These are phyloP conservation scores for Anthracocystis panici-leucophaei DNA, from an alignment of 1,284 basidiomycete genomes.

Conservation along the genomic window DNA sequence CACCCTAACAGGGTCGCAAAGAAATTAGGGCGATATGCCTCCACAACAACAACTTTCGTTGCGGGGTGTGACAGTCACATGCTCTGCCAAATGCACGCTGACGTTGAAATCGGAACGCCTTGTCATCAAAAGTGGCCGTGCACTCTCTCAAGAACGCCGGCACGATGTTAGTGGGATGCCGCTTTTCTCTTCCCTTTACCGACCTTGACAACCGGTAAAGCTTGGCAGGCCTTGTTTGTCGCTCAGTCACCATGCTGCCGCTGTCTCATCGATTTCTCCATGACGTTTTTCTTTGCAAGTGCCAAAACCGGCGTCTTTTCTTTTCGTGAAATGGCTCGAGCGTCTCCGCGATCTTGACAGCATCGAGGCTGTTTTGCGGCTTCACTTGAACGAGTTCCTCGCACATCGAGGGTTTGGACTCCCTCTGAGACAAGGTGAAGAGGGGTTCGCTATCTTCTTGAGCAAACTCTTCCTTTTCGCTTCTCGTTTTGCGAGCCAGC, in stretches of 20 bases:
- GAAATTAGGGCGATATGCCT: not conserved
- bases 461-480: not conserved
- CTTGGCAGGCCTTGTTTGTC: not conserved
- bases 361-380: not conserved
- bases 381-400: too few relatives aligned
- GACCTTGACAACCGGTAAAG: not conserved
- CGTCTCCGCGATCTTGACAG: conserved; percentile 3
- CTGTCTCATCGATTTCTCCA: not conserved
- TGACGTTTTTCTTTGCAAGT: not conserved
- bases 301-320: conserved; percentile 15
- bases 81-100: conserved; percentile 25
- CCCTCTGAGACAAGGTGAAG: not conserved
- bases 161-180: not conserved
- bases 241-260: conserved; percentile 3
- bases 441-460: not conserved
- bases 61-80: too few relatives aligned
- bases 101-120: conserved; percentile 27
- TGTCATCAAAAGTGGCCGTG: conserved; percentile 2
- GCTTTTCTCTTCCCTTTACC: too few relatives aligned
- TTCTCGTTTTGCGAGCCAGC: too few relatives aligned
- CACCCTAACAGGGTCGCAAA: too few relatives aligned
- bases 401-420: not conserved
- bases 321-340: not conserved
- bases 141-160: not conserved
- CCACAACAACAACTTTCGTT: not conserved